Base-by-base conservation (phyloP, 495 filamentous ascomycete genomes). In the Penicillium coprophilum region DNA sequence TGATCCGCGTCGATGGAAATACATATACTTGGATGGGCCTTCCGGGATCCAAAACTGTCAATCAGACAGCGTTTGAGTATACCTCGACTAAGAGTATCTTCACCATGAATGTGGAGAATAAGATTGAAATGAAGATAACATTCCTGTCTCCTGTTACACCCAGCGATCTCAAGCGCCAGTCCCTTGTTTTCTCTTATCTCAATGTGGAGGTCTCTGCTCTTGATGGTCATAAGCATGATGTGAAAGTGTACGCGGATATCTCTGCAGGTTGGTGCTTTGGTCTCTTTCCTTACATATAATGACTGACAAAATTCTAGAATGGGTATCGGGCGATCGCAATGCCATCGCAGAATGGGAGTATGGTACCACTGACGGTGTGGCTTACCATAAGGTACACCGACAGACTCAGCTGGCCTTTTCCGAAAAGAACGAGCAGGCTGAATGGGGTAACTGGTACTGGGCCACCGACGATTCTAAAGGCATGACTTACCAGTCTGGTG, bases 371-470 rank as follows among this genome's bases (percentile, higher is more conserved):
- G 58, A 68, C 6, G 72, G 64, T 7, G 62, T 85, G 31, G 74
- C 79, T 8, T 85, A 83, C 61, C 81, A 85, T 56, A 74, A 74
- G 43, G 65, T 87, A 32, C 77, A 78, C 58, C 74, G 80, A 24
- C 72, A 81, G 64, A 73, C 68, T 9, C 82, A 82, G 49, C 64
- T 80, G 47, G 66, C 76, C 0, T 83, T 84, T 62, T 80, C 80
- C 0, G 82, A 87, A 55, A 48, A 55, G 13, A 65, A 61, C 15
- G 79, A 87, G 46, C 78, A 80, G 48, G 77, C 73, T 3, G 84
- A 87, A 63, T 87, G 83, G 79, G 84, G 84, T 23, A 71, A 77
- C 50, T 80, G 80, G 80, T 84, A 81, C 59, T 85, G 79, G 69
- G 71, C 78, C 6, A 83, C 82, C 19, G 74, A 80, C 47, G 67